Percentiles rank a stretch among this genome's conserved stretches.
Conservation (phyloP, 208 protist genomes). For the Histomonas meleagridis region DNA sequence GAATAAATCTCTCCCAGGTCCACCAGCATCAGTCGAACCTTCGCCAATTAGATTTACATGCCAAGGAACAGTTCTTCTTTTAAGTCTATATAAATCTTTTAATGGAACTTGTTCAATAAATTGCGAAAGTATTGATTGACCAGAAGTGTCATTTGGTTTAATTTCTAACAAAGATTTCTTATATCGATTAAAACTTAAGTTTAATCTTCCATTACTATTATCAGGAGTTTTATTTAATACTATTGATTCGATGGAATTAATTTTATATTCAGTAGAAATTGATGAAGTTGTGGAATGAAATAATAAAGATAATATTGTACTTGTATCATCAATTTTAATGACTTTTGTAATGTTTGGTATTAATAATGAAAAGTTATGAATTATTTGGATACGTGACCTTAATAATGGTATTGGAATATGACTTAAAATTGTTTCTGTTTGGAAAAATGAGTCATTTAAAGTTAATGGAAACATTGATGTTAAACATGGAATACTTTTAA, state of each 20-base stretch:
- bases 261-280: neutral
- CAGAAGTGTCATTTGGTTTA: neutral
- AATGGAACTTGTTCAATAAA: neutral
- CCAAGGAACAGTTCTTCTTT: neutral
- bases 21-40: slow-evolving; percentile 2
- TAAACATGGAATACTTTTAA: neutral
- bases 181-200: neutral
- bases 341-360: neutral
- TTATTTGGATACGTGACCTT: neutral
- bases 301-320: neutral
- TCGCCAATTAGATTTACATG: neutral
- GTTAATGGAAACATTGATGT: neutral
- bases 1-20: slow-evolving; percentile 27
- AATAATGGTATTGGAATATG: neutral
- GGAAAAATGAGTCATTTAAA: neutral
- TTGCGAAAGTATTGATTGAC: neutral
- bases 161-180: neutral
- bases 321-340: neutral
- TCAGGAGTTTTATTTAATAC: neutral
- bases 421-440: neutral
- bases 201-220: neutral
- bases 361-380: neutral
- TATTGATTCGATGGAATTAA: neutral
- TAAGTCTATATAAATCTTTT: neutral
- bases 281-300: neutral